Conservation (phyloP, 352 stramenopile genomes). For the Globisporangium okanoganense region DNA sequence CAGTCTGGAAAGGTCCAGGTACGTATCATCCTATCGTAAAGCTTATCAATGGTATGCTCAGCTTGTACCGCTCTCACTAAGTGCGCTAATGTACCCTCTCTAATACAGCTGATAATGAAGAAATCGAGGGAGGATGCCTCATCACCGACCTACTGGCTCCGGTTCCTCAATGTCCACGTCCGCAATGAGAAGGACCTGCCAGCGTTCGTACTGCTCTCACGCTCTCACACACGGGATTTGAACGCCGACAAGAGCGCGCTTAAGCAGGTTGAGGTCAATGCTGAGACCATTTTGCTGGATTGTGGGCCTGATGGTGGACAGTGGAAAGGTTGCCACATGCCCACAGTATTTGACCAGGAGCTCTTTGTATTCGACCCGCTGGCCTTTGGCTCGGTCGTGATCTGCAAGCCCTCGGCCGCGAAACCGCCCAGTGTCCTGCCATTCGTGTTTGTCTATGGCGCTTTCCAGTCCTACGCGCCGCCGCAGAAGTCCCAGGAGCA, state of each 20-base stretch:
- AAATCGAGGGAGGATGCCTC: background rate
- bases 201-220: conserved; percentile 57
- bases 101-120: background rate
- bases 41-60: too few species aligned
- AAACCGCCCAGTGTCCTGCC: conserved; percentile 45
- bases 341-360: conserved; percentile 48
- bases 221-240: conserved; percentile 14
- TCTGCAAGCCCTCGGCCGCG: conserved; percentile 56
- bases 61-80: too few species aligned
- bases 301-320: conserved; percentile 49
- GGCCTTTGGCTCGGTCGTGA: conserved; percentile 39
- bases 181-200: conserved; percentile 56
- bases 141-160: conserved; percentile 37
- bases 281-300: conserved; percentile 52
- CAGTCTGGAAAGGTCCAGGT: conserved; percentile 19
- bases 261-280: conserved; percentile 32
- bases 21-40: conserved; percentile 3
- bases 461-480: conserved; percentile 50
- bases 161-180: conserved; percentile 47
- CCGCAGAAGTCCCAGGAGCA: conserved; percentile 47
- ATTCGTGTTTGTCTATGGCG: conserved; percentile 50
- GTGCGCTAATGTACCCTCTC: too few species aligned
- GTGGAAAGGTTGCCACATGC: conserved; percentile 49
- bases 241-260: conserved; percentile 25
- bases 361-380: conserved; percentile 54